phyloP scores from a whole-genome alignment of 805 yeast species.

The Soucietia sequanensis region DNA sequence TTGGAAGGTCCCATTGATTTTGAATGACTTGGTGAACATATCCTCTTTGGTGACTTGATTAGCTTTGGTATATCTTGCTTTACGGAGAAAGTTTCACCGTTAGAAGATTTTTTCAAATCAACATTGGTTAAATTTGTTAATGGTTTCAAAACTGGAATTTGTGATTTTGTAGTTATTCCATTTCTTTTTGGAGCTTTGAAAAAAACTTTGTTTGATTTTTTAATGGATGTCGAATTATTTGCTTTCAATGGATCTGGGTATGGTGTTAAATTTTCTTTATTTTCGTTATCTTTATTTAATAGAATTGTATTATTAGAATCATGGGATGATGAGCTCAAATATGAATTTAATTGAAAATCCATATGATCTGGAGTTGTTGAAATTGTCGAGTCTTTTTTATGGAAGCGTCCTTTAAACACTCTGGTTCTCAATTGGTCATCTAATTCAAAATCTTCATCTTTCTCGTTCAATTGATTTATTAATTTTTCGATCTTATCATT shows the following conservation, averaged over 20 bases:
- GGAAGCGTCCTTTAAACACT: slow-evolving; percentile 34
- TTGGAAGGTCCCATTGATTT: slow-evolving; percentile 20
- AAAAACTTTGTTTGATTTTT: slow-evolving; percentile 19
- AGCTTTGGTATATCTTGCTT: slow-evolving; percentile 7
- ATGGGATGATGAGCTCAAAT: slow-evolving; percentile 10
- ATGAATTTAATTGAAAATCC: slow-evolving; percentile 30
- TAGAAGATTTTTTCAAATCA: slow-evolving; percentile 8
- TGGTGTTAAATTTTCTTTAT: slow-evolving; percentile 34
- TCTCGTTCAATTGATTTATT: slow-evolving; percentile 30
- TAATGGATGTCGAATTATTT: slow-evolving; percentile 11
- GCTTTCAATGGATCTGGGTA: slow-evolving; percentile 25
- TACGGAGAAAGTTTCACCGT: slow-evolving; percentile 6
- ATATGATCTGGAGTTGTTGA: slow-evolving; percentile 20
- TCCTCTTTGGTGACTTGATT: slow-evolving; percentile 35
- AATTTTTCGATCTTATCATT: slow-evolving; percentile 39
- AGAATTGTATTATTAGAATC: neutral
- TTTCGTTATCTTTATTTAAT: slow-evolving; percentile 7
- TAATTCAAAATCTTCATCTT: slow-evolving; percentile 24
- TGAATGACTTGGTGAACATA: slow-evolving; percentile 44
- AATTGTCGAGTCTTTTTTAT: slow-evolving; percentile 13
- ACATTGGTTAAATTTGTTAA: slow-evolving; percentile 17
- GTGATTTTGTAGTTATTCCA: slow-evolving; percentile 7
- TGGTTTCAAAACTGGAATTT: slow-evolving; percentile 30
- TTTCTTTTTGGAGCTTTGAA: slow-evolving; percentile 16
- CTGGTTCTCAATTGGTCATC: slow-evolving; percentile 36